Conservation (phyloP, 805 yeast species). For the Candida fluviatilis region DNA sequence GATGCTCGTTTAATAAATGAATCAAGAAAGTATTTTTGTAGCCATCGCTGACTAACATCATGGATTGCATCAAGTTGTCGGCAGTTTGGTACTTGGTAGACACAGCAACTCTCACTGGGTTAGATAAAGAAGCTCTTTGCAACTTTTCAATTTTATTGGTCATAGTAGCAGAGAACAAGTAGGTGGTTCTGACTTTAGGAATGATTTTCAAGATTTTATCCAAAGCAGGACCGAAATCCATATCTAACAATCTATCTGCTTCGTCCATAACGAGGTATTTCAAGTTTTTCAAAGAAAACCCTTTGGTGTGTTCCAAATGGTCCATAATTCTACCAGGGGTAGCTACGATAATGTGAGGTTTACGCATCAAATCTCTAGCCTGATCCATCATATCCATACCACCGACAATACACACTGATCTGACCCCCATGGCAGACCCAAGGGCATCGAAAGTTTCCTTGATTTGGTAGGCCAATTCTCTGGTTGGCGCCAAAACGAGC, state of each 20-base stretch:
- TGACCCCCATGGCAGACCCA: slow-evolving; percentile 88
- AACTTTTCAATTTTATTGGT: slow-evolving; percentile 91
- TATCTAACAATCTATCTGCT: slow-evolving; percentile 91
- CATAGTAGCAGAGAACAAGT: slow-evolving; percentile 94
- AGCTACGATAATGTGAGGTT: slow-evolving; percentile 92
- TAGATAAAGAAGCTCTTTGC: slow-evolving; percentile 84
- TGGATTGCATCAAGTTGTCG: slow-evolving; percentile 82
- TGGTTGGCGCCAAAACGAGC: slow-evolving; percentile 80
- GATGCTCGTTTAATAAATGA: slow-evolving; percentile 73
- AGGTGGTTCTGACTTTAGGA: slow-evolving; percentile 81
- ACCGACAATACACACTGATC: slow-evolving; percentile 86
- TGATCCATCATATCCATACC: slow-evolving; percentile 99
- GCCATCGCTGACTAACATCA: slow-evolving; percentile 90
- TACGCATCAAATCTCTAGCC: slow-evolving; percentile 87
- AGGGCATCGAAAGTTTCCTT: slow-evolving; percentile 93
- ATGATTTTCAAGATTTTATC: slow-evolving; percentile 80
- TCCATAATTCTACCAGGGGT: slow-evolving; percentile 95
- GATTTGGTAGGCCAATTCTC: slow-evolving; percentile 84
- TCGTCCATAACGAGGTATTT: slow-evolving; percentile 92
- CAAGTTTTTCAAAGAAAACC: slow-evolving; percentile 74
- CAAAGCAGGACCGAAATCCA: slow-evolving; percentile 94
- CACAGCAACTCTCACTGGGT: slow-evolving; percentile 90
- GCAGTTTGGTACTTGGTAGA: slow-evolving; percentile 88
- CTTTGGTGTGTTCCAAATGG: slow-evolving; percentile 89
- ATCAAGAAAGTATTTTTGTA: slow-evolving; percentile 85